These are phyloP conservation scores for Neobulgaria alba DNA, from an alignment of 2,329 filamentous ascomycete genomes.

Conservation along the genomic window DNA sequence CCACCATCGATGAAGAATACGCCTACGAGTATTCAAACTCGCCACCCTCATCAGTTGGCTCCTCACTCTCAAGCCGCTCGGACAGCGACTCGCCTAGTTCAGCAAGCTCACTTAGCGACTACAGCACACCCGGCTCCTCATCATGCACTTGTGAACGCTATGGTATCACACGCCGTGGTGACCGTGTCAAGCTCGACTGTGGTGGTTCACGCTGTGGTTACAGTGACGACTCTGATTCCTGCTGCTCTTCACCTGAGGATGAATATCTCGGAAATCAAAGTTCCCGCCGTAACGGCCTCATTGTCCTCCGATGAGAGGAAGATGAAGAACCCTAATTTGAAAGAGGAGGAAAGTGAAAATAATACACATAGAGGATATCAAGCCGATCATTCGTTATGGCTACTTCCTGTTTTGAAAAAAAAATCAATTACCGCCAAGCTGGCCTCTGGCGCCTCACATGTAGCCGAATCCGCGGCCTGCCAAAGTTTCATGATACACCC, in stretches of 20 bases:
- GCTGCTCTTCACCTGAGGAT: constrained; percentile 49
- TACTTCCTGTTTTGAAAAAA: constrained; percentile 19
- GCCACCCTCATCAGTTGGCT: constrained; percentile 60
- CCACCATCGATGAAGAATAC: constrained; percentile 45
- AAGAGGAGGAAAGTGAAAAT: constrained; percentile 11
- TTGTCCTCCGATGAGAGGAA: constrained; percentile 36
- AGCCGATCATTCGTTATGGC: constrained; percentile 23
- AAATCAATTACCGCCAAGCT: constrained; percentile 18
- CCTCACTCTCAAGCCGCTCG: constrained; percentile 62
- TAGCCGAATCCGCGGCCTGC: constrained; percentile 27
- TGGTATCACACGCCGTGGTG: constrained; percentile 87
- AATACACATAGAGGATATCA: constrained; percentile 5
- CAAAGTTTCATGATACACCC: background rate
- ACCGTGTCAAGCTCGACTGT: constrained; percentile 93
- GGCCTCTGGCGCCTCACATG: constrained; percentile 19
- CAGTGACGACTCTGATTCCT: constrained; percentile 59
- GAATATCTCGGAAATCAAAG: constrained; percentile 51
- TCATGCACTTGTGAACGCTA: constrained; percentile 93
- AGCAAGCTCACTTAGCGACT: constrained; percentile 56
- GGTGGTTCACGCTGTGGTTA: constrained; percentile 83
- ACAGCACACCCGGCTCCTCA: constrained; percentile 70
- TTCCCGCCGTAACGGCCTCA: constrained; percentile 56
- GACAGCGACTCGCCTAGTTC: constrained; percentile 68
- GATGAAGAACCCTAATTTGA: constrained; percentile 4
- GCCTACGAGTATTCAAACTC: constrained; percentile 48